Evolutionary conservation across 148 eudicot species (phyloP).

Genomic region (Arctostaphylos glauca): DNA sequence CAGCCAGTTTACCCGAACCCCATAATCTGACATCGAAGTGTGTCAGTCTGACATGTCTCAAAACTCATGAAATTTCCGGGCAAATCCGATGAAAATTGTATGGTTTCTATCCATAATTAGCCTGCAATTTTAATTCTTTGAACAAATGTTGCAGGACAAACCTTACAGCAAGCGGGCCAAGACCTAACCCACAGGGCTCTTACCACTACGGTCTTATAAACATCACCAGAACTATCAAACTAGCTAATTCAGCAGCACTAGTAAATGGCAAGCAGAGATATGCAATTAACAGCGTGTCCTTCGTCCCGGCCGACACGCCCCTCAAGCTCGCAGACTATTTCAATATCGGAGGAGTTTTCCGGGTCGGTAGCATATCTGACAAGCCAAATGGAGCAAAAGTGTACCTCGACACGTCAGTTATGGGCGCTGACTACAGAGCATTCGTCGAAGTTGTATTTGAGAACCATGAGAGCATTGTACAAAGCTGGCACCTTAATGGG

Average conservation of each 20-base stretch:
- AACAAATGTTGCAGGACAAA: constrained; percentile 48
- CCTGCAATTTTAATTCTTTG: background rate
- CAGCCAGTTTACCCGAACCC: background rate
- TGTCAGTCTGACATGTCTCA: background rate
- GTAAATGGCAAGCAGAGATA: constrained; percentile 70
- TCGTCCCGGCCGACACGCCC: constrained; percentile 68
- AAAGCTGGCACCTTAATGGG: constrained; percentile 87
- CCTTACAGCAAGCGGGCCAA: constrained; percentile 83
- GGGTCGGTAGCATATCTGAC: constrained; percentile 61
- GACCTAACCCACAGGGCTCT: constrained; percentile 95
- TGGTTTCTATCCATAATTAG: background rate
- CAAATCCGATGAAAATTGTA: background rate
- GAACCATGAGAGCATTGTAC: constrained; percentile 54
- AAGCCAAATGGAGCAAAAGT: constrained; percentile 35
- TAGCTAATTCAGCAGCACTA: constrained; percentile 41
- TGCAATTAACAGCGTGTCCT: constrained; percentile 68
- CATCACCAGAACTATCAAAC: constrained; percentile 52
- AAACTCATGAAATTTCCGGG: background rate
- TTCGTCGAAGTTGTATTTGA: constrained; percentile 77
- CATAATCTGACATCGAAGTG: background rate
- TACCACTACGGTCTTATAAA: constrained; percentile 74
- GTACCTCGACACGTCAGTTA: constrained; percentile 56
- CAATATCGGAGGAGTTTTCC: constrained; percentile 62
- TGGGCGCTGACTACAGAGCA: constrained; percentile 54
- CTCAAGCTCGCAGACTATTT: constrained; percentile 81